Percentiles rank a stretch among this genome's conserved stretches.
Conservation (phyloP, 441 rosid genomes). For the Corymbia citriodora region DNA sequence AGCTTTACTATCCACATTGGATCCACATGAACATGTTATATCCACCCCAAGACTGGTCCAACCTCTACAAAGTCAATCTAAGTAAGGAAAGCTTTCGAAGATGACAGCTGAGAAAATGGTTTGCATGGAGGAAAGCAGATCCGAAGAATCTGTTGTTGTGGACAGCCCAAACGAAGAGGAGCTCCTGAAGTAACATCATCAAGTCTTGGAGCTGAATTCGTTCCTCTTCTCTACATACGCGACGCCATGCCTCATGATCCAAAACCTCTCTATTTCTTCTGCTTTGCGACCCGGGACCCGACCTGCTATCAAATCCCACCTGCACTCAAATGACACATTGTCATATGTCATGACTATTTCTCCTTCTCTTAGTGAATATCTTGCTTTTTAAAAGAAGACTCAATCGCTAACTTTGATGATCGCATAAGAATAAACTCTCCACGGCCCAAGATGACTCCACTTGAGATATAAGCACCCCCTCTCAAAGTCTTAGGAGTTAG, state of each 20-base stretch:
- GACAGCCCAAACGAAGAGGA: not conserved
- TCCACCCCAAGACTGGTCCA: not conserved
- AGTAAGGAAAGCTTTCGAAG: not conserved
- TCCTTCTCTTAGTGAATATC: not conserved
- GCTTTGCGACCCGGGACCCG: conserved; percentile 15
- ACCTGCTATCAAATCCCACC: conserved; percentile 24
- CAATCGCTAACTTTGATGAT: not conserved
- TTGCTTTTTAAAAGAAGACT: not conserved
- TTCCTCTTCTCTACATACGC: conserved; percentile 11
- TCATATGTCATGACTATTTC: not conserved
- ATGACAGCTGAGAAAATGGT: not conserved
- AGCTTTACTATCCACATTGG: not conserved
- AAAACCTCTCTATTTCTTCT: conserved; percentile 22
- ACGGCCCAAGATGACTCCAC: not conserved
- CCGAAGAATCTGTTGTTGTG: not conserved
- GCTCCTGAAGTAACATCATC: not conserved
- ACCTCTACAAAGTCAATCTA: not conserved
- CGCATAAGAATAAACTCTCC: not conserved
- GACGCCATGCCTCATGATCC: conserved; percentile 18
- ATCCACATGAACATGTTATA: not conserved
- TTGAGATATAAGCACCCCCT: not conserved
- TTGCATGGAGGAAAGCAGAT: not conserved
- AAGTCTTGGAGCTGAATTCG: not conserved
- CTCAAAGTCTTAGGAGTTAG: not conserved
- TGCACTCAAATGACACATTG: not conserved